Conservation (phyloP, 495 filamentous ascomycete genomes). For the Cercophora scortea region DNA sequence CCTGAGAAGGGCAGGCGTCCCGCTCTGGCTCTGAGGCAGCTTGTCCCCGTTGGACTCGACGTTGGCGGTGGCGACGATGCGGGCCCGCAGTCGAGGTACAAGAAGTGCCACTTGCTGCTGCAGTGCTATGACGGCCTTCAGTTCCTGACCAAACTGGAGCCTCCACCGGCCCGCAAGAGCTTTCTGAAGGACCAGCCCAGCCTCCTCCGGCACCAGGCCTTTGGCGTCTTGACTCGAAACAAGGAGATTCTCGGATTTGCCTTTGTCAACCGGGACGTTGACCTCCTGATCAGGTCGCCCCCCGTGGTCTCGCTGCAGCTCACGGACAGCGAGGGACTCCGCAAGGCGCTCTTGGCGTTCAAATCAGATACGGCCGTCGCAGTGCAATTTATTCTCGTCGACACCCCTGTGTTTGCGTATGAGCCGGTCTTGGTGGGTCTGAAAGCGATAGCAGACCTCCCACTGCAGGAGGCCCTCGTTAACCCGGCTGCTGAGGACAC, state of each 20-base stretch:
- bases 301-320: conserved; percentile 50
- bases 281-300: conserved; percentile 35
- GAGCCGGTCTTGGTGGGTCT: conserved; percentile 59
- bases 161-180: conserved; percentile 28
- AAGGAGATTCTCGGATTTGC: conserved; percentile 54
- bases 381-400: conserved; percentile 48
- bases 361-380: conserved; percentile 30
- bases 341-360: conserved; percentile 29
- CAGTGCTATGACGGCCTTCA: conserved; percentile 37
- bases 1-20: conserved; percentile 27
- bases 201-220: conserved; percentile 51
- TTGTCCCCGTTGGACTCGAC: conserved; percentile 15
- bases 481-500: conserved; percentile 5
- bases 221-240: conserved; percentile 50
- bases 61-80: conserved; percentile 16
- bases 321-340: conserved; percentile 26
- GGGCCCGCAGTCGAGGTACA: conserved; percentile 5
- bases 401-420: conserved; percentile 63
- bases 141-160: conserved; percentile 22
- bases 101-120: conserved; percentile 39
- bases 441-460: conserved; percentile 46
- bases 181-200: conserved; percentile 40
- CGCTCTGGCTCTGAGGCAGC: conserved; percentile 17
- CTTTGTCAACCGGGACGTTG: conserved; percentile 50
- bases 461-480: conserved; percentile 46